These are phyloP conservation scores for Entamoeba invadens DNA, from an alignment of 208 protist genomes.

Conservation along the genomic window DNA sequence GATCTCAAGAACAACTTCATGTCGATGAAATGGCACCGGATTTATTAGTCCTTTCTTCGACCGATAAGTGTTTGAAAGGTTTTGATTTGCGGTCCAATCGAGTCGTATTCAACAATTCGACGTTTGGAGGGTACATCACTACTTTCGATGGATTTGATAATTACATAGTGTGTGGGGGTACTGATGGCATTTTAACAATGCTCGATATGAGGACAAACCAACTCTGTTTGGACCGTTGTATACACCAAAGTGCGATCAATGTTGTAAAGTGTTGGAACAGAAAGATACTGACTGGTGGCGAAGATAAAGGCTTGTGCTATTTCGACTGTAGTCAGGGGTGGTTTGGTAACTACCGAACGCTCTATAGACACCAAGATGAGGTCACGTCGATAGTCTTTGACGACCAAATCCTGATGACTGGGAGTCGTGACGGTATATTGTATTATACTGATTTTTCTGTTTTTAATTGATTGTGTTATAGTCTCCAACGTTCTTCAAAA, in stretches of 20 bases:
- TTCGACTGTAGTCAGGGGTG: not conserved
- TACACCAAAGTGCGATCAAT: not conserved
- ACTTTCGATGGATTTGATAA: not conserved
- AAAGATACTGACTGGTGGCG: not conserved
- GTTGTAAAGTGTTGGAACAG: not conserved
- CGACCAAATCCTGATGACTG: not conserved
- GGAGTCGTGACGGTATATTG: not conserved
- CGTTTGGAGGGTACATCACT: not conserved
- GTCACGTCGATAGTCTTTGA: not conserved
- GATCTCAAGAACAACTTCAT: not conserved
- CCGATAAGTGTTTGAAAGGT: not conserved
- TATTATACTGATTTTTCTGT: not conserved
- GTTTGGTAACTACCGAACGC: not conserved
- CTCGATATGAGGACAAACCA: not conserved
- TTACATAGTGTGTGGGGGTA: not conserved
- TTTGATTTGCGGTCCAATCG: not conserved
- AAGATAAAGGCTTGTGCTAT: not conserved
- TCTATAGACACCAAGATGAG: not conserved
- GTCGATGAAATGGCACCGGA: not conserved
- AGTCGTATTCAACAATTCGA: not conserved
- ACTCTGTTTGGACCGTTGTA: not conserved
- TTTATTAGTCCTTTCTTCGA: not conserved
- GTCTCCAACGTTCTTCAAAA: no score
- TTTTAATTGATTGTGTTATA: no score
- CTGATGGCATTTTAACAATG: not conserved